Conservation (phyloP, 2,329 filamentous ascomycete species). For the Epichloe aotearoae region DNA sequence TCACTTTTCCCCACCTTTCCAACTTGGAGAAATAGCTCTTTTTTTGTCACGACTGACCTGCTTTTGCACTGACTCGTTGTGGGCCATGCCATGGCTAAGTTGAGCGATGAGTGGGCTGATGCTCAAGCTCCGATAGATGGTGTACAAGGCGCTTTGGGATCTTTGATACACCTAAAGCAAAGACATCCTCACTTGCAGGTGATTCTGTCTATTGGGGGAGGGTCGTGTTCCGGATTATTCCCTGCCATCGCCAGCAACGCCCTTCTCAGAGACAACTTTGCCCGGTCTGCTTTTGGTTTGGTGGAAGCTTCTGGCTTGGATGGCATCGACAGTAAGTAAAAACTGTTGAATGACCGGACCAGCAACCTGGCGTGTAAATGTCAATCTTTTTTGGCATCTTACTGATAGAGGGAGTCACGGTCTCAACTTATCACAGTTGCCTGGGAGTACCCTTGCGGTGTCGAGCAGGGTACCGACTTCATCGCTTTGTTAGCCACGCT, state of each 20-base stretch:
- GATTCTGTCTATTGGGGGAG: constrained; percentile 70
- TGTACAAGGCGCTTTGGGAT: constrained; percentile 55
- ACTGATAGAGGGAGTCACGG: neutral
- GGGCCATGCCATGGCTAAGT: constrained; percentile 28
- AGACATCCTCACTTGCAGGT: constrained; percentile 58
- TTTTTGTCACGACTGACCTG: too few species aligned
- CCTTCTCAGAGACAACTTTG: constrained; percentile 54
- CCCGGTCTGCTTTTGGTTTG: constrained; percentile 49
- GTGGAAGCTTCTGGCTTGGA: constrained; percentile 53
- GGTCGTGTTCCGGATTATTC: constrained; percentile 51
- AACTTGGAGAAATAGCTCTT: too few species aligned
- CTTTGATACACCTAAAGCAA: constrained; percentile 59
- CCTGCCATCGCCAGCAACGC: constrained; percentile 51
- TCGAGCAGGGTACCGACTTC: constrained; percentile 56
- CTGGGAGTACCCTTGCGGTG: constrained; percentile 63
- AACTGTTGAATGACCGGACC: too few species aligned
- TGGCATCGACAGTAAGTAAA: constrained; percentile 51
- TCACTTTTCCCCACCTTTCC: too few species aligned
- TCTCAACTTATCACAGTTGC: constrained; percentile 44
- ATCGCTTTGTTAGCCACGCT: constrained; percentile 53
- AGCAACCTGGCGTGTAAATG: too few species aligned
- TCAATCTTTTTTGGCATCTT: too few species aligned
- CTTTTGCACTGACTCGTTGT: constrained; percentile 6
- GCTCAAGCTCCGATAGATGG: constrained; percentile 59
- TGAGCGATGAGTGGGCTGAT: constrained; percentile 72